Percentiles rank a stretch among this genome's conserved stretches.
Conservation (phyloP, 2,329 filamentous ascomycete species). For the Hortaea werneckii region DNA sequence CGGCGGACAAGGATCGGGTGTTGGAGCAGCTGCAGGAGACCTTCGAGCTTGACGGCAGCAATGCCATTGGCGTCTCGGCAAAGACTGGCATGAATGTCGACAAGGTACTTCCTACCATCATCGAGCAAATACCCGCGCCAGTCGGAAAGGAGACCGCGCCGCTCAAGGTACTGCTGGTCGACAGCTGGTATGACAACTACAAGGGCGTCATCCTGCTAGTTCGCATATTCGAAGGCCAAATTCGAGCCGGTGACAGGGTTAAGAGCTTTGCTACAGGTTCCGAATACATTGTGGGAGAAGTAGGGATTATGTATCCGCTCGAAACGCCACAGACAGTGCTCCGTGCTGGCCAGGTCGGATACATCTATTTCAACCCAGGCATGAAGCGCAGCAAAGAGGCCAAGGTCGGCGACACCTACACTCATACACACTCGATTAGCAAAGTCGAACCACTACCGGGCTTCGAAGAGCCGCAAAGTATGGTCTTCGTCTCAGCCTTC, state of each 20-base stretch:
- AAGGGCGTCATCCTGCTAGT: slow-evolving; percentile 87
- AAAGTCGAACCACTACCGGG: slow-evolving; percentile 73
- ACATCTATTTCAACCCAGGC: slow-evolving; percentile 93
- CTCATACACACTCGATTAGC: slow-evolving; percentile 65
- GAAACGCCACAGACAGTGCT: slow-evolving; percentile 71
- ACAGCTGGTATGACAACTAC: slow-evolving; percentile 98
- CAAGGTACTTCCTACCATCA: slow-evolving; percentile 70
- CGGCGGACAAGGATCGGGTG: slow-evolving; percentile 76
- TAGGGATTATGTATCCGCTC: slow-evolving; percentile 90
- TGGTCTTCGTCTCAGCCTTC: slow-evolving; percentile 97
- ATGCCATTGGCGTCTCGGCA: slow-evolving; percentile 71
- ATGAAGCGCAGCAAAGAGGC: slow-evolving; percentile 97
- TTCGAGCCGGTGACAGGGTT: slow-evolving; percentile 76
- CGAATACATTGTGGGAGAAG: slow-evolving; percentile 89
- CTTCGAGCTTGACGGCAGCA: slow-evolving; percentile 76
- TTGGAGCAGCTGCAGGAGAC: slow-evolving; percentile 75
- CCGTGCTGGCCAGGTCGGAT: slow-evolving; percentile 88
- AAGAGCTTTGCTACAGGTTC: slow-evolving; percentile 77
- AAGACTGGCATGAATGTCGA: slow-evolving; percentile 88
- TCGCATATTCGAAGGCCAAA: slow-evolving; percentile 76
- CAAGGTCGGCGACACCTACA: slow-evolving; percentile 92
- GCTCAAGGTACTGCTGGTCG: slow-evolving; percentile 76
- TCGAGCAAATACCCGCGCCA: slow-evolving; percentile 75
- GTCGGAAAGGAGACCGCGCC: slow-evolving; percentile 62
- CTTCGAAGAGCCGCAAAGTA: slow-evolving; percentile 94